Conservation (phyloP, 257 asterid species). For the Solanum chiquidenum region DNA sequence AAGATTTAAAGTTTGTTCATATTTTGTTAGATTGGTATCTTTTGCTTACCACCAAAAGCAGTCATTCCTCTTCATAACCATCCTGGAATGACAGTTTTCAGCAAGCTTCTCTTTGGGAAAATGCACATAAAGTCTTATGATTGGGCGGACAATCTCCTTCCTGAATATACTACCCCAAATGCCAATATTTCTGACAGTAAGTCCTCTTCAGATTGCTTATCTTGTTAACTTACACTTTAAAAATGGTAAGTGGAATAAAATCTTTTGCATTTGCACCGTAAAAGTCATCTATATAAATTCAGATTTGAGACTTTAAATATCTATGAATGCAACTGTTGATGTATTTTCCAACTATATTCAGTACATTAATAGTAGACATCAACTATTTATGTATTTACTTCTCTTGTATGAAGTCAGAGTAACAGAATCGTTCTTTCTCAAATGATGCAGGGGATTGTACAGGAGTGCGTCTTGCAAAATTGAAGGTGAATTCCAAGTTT, state of each 20-base stretch:
- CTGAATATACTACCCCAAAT: background rate
- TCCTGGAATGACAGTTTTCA: slow-evolving; percentile 90
- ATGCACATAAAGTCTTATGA: slow-evolving; percentile 79
- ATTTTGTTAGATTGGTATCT: slow-evolving; percentile 60
- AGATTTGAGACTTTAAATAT: background rate
- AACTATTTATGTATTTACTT: background rate
- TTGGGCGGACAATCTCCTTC: slow-evolving; percentile 32
- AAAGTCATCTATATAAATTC: background rate
- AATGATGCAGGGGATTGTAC: slow-evolving; percentile 10
- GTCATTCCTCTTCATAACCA: slow-evolving; percentile 91
- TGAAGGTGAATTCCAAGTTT: slow-evolving; percentile 50
- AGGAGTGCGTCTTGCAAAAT: slow-evolving; percentile 41
- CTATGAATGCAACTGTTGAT: background rate
- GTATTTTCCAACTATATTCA: background rate
- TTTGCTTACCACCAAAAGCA: slow-evolving; percentile 80
- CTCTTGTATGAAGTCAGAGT: background rate
- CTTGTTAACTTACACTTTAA: background rate
- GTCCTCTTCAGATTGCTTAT: background rate
- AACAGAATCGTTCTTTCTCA: background rate
- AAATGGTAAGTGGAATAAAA: background rate
- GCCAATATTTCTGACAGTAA: slow-evolving; percentile 23
- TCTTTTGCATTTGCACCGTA: background rate
- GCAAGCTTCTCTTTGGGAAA: slow-evolving; percentile 77
- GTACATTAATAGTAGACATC: background rate
- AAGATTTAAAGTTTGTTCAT: background rate